Evolutionary conservation across 805 yeast species (phyloP), one percentile per base, ranked within the genome.

Genomic region (Tetrapisispora fleetii): DNA sequence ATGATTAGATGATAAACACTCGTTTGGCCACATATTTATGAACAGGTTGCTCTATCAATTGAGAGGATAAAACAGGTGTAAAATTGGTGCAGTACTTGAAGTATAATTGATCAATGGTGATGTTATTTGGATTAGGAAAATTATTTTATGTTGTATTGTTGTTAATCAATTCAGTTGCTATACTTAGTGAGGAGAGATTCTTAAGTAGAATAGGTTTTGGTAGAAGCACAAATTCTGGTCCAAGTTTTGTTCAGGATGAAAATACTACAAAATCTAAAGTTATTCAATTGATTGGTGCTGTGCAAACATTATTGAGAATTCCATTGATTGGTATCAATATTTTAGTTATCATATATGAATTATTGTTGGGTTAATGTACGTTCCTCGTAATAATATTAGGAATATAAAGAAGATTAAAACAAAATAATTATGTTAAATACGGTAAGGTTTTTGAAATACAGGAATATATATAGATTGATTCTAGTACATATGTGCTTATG

Each of bases 101-200:
- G 38, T 17, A 37, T 4, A n/a, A 4, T 16, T 8, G 8, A 32
- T 10, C n/a, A 19, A 38, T 2, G 32, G 54, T 33, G 48, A 59
- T 62, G 62, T 71, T 79, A 74, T 80, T 80, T 65, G 84, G 85
- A 17, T 65, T 80, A 40, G 83, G 84, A 11, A 78, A 73, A 59
- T 66, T 80, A 32, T 70, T 79, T 48, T 80, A 79, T 57, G 79
- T 72, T 40, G 65, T 74, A 7, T 64, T 80, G 18, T 62, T 85
- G 37, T 67, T 84, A 49, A 76, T 84, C 43, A 85, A 85, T 63
- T 79, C 91, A 0, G 76, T 85, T 28, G 93, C 93, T 0, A 82
- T 85, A 35, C 73, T 85, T 46, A 83, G 84, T 61, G 95, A 85
- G 57, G 93, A 85, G 58, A 69, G 95, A 50, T 85, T 85, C 58